These are phyloP conservation scores for Pichia rugopelliculosa DNA, from an alignment of 805 yeast genomes.

Conservation along the genomic window DNA sequence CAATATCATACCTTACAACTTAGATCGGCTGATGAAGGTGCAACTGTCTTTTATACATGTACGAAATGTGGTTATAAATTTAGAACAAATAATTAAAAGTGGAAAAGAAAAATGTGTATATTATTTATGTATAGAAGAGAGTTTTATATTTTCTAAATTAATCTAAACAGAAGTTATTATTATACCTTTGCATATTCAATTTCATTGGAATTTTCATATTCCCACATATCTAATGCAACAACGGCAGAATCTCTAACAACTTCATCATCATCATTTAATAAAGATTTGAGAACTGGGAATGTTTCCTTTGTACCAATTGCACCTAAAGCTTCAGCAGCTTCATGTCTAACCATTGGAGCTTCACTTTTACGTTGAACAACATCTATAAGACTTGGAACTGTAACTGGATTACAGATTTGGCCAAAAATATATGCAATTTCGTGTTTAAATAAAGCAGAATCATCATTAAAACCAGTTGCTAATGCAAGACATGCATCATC, in stretches of 20 bases:
- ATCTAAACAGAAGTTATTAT: background rate
- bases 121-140: background rate
- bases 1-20: constrained; percentile 93
- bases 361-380: constrained; percentile 70
- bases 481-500: constrained; percentile 90
- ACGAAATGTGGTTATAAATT: constrained; percentile 86
- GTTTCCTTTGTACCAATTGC: constrained; percentile 95
- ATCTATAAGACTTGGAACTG: constrained; percentile 80
- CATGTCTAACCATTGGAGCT: constrained; percentile 99
- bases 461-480: constrained; percentile 83
- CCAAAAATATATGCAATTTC: constrained; percentile 98
- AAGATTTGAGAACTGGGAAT: constrained; percentile 74
- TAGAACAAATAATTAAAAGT: constrained; percentile 75
- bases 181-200: constrained; percentile 58
- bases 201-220: constrained; percentile 80
- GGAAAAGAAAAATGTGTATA: background rate
- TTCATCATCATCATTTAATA: constrained; percentile 70
- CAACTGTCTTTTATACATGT: constrained; percentile 97
- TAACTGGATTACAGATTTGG: constrained; percentile 87
- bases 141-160: background rate
- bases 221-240: constrained; percentile 97
- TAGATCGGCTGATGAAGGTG: constrained; percentile 99
- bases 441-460: constrained; percentile 91
- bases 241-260: constrained; percentile 96
- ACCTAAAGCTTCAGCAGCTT: constrained; percentile 98